These are phyloP conservation scores for Solanum appendiculatum DNA, from an alignment of 257 asterid species.

Conservation along the genomic window DNA sequence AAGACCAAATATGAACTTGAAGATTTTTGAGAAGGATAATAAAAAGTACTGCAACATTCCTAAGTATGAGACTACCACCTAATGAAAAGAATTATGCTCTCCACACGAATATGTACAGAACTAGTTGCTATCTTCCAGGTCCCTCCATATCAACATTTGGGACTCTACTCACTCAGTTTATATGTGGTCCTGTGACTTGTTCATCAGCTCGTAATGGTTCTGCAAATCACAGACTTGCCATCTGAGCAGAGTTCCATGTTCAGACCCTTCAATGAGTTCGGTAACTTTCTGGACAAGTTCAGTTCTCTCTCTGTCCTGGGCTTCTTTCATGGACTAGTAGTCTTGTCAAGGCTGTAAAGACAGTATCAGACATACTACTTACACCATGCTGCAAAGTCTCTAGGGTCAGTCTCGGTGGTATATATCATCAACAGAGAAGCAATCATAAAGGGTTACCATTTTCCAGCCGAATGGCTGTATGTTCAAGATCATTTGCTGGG, in stretches of 20 bases:
- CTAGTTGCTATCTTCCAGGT: neutral
- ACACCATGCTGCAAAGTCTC: neutral
- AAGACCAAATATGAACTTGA: neutral
- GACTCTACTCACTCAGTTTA: neutral
- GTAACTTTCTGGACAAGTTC: neutral
- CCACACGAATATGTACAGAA: neutral
- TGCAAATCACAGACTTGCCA: neutral
- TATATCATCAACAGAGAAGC: neutral
- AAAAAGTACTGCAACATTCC: neutral
- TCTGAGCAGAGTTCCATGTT: neutral
- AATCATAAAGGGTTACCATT: neutral
- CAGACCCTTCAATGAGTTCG: neutral
- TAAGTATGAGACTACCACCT: neutral
- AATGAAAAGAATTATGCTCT: neutral
- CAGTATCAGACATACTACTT: neutral
- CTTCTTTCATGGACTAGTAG: neutral
- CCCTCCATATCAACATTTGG: neutral
- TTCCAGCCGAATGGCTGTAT: neutral
- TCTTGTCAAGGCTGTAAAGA: neutral
- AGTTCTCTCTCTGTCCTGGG: neutral
- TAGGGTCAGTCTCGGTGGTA: neutral
- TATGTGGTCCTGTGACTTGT: neutral
- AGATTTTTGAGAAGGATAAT: neutral
- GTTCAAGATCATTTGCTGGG: neutral
- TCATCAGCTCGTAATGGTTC: neutral